These are phyloP conservation scores for Aquilaria malaccensis DNA, from an alignment of 345 rosid genomes.

Conservation along the genomic window DNA sequence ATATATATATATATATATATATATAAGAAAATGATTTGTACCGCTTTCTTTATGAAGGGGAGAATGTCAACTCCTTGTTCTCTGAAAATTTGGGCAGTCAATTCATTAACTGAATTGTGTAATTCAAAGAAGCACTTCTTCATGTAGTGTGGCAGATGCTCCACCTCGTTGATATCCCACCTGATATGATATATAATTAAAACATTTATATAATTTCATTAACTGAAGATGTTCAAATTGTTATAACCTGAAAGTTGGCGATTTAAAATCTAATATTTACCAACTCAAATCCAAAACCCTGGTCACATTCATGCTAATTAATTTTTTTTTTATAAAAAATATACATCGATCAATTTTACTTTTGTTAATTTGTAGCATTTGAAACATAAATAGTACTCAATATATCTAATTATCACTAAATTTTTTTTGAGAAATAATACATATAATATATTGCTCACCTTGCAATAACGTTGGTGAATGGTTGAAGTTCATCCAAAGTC, in stretches of 20 bases:
- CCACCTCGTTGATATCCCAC: constrained; percentile 31
- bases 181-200: constrained; percentile 8
- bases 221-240: too few species aligned
- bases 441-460: constrained; percentile 5
- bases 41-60: constrained; percentile 29
- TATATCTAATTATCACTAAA: too few species aligned
- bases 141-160: constrained; percentile 43
- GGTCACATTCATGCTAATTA: too few species aligned
- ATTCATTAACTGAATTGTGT: constrained; percentile 24
- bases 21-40: constrained; percentile 8
- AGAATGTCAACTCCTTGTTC: constrained; percentile 23
- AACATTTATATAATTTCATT: not conserved
- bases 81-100: constrained; percentile 21
- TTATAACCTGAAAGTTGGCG: too few species aligned
- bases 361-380: too few species aligned
- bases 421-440: too few species aligned
- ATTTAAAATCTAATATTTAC: too few species aligned
- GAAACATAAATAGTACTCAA: too few species aligned
- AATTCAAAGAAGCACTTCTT: constrained; percentile 31
- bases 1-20: not conserved
- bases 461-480: constrained; percentile 17
- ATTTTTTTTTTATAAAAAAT: too few species aligned
- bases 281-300: too few species aligned
- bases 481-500: constrained; percentile 28
- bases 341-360: too few species aligned